These are phyloP conservation scores for Trichophyton simii DNA, from an alignment of 2,329 filamentous ascomycete genomes.

Conservation along the genomic window DNA sequence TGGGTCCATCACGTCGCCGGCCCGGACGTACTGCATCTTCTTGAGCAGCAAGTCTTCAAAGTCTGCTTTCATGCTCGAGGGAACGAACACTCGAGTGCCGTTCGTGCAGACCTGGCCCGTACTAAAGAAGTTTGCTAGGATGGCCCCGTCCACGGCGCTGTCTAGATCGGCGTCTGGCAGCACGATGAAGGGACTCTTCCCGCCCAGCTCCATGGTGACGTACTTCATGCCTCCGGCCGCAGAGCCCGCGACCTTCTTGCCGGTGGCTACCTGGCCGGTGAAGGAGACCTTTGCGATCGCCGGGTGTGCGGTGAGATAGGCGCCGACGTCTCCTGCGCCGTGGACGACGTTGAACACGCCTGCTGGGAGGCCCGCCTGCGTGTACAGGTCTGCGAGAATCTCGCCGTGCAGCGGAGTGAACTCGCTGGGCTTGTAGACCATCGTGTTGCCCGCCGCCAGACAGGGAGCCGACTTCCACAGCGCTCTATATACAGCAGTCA, in stretches of 20 bases:
- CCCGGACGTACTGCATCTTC: slow-evolving; percentile 57
- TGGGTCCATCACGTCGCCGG: slow-evolving; percentile 59
- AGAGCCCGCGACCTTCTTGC: slow-evolving; percentile 64
- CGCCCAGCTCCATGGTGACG: slow-evolving; percentile 83
- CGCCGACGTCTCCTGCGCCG: slow-evolving; percentile 65
- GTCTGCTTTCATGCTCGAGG: slow-evolving; percentile 46
- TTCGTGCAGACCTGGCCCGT: slow-evolving; percentile 89
- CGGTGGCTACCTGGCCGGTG: slow-evolving; percentile 75
- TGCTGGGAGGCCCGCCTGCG: slow-evolving; percentile 63
- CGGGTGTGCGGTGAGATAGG: slow-evolving; percentile 59
- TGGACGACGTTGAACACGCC: slow-evolving; percentile 84
- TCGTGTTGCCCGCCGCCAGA: slow-evolving; percentile 73
- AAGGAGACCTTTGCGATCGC: slow-evolving; percentile 76
- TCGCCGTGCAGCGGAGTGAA: slow-evolving; percentile 74
- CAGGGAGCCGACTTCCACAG: slow-evolving; percentile 83
- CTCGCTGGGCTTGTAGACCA: slow-evolving; percentile 85
- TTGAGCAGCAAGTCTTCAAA: slow-evolving; percentile 59
- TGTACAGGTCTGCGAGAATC: slow-evolving; percentile 61
- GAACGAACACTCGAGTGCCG: slow-evolving; percentile 77
- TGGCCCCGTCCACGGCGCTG: slow-evolving; percentile 73
- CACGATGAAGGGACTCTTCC: slow-evolving; percentile 70
- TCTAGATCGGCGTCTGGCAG: slow-evolving; percentile 68
- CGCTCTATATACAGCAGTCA: slow-evolving; percentile 34
- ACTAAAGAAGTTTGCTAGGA: slow-evolving; percentile 91
- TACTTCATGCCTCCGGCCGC: slow-evolving; percentile 75